Conservation (phyloP, 306 rosid species). For the Canavalia ensiformis region DNA sequence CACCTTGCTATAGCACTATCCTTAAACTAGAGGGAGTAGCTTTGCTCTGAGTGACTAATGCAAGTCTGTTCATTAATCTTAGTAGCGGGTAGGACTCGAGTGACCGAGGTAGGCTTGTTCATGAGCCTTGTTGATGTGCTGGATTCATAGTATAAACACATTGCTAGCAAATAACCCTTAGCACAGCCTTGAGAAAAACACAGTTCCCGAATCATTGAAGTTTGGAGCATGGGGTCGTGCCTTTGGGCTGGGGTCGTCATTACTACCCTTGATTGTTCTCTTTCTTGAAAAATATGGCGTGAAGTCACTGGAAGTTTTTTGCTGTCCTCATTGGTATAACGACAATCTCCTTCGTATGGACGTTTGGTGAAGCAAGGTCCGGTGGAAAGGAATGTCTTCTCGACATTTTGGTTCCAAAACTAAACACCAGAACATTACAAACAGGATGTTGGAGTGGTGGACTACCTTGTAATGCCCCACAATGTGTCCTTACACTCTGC, state of each 20-base stretch:
- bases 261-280: slow-evolving; percentile 89
- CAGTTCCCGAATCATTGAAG: too few species aligned
- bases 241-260: slow-evolving; percentile 90
- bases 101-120: too few species aligned
- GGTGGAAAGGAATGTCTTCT: slow-evolving; percentile 77
- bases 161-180: too few species aligned
- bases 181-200: too few species aligned
- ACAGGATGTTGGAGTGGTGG: slow-evolving; percentile 97
- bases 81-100: too few species aligned
- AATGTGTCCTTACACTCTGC: slow-evolving; percentile 97
- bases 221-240: slow-evolving; percentile 64
- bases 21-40: too few species aligned
- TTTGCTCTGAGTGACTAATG: too few species aligned
- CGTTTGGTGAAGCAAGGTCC: slow-evolving; percentile 87
- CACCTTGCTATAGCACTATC: too few species aligned
- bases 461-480: slow-evolving; percentile 97
- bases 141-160: too few species aligned
- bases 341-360: slow-evolving; percentile 71
- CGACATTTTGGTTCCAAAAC: slow-evolving; percentile 87
- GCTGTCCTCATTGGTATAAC: slow-evolving; percentile 87
- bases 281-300: slow-evolving; percentile 96
- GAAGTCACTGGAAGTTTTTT: slow-evolving; percentile 85
- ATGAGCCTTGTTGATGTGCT: too few species aligned
- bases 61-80: too few species aligned
- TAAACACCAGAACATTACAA: slow-evolving; percentile 9